Evolutionary conservation across 208 protist species (phyloP), one percentile per base, ranked within the genome.

Genomic region (Crithidia fasciculata): DNA sequence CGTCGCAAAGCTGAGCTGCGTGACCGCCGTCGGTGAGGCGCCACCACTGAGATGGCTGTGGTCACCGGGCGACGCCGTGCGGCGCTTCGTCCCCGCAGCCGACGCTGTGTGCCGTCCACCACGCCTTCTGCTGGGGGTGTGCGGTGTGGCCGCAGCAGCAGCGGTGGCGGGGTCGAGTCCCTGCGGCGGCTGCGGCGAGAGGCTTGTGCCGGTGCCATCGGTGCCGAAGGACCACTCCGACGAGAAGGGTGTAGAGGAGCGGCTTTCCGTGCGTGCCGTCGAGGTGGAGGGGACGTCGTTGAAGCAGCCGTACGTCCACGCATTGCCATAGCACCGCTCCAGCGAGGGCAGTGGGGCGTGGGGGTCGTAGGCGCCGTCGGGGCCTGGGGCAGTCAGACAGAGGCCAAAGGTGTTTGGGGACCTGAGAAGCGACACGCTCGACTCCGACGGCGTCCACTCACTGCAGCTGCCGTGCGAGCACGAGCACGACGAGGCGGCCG

Each of bases 241-340:
- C 9, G 68, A 74, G 15, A 69, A 49, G n/a, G 68, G 61, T 9
- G 61, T 74, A 1, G 67, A 74, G 37, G 68, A 69, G 49, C 68
- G 69, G 43, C 68, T 71, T 43, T 50, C 68, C 4, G 61, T 80
- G 19, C 52, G 47, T 44, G 63, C 39, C 13, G 67, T 57, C 18
- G 68, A 74, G 2, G 68, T 74, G 8, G 74, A 74, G 28, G 62
- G 52, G 18, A 70, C 74, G 39, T 37, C 28, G 40, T 41, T 37
- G 68, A 80, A 70, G n/a, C 64, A 44, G 18, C 44, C 40, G 45
- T 41, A 44, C 13, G 68, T 71, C 5, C 18, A 52, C 0, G 68
- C 54, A 55, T 71, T 62, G 16, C 58, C 74, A 68, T 80, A 80
- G 74, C 74, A 80, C 50, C 53, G 43, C 74, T 58, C 52, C 57